Evolutionary conservation across 805 yeast genomes (phyloP), one percentile per base, ranked within the genome.

Genomic region (Maudiozyma pseudohumilis): DNA sequence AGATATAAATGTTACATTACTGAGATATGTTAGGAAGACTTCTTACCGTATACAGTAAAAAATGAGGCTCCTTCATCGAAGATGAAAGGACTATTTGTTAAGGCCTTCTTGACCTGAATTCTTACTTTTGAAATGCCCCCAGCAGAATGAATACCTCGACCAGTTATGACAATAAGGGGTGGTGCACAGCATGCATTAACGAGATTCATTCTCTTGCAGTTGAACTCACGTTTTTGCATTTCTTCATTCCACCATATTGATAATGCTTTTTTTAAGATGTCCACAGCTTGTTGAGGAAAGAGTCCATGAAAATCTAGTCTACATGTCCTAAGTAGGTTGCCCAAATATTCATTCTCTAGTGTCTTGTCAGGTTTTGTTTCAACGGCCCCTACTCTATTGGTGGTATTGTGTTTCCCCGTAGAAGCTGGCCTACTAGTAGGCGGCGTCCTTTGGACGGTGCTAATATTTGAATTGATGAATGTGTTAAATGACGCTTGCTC

Each of bases 61-160:
- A 52, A 53, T 0, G 80, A 68, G 0, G 61, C 45, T 5, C 63
- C 62, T 39, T 77, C 85, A 3, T 63, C 63, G 45, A 56, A 77
- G 2, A 66, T 39, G 48, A 64, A 81, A 0, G 53, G 52, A 5
- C 61, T 48, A 1, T 42, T 41, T 3, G 42, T 46, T 29, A 82
- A 59, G 44, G 60, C 54, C 15, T 54, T 61, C 32, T 59, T 56
- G 3, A 79, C 72, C 2, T 66, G 49, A 1, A 43, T 54, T 40
- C 66, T 65, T 13, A 81, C 65, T 41, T 61, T 68, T 1, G 81
- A 64, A 2, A 61, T 50, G 0, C 86, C 84, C 5, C 71, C 74
- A 1, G 52, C 63, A 32, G 84, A 77, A 53, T 82, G 92, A 5
- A 77, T 48, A 0, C 92, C 92, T 44, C 84, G 58, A 0, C 92